phyloP scores from a whole-genome alignment of 345 rosid genomes.

The Salix suchowensis region DNA sequence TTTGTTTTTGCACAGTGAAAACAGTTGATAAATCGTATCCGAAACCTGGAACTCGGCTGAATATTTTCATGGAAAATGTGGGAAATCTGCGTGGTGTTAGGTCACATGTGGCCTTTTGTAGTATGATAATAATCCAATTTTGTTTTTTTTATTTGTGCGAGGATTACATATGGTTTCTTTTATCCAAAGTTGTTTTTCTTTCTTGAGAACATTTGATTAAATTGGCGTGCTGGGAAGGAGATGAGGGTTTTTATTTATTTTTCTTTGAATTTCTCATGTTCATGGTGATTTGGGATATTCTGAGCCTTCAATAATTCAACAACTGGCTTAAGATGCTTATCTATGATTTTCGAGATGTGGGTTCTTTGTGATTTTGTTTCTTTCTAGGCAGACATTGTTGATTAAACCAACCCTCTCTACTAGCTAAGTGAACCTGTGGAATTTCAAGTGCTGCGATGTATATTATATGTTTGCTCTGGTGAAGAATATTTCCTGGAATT shows the following conservation, averaged over 20 bases:
- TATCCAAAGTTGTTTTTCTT: neutral
- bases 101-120: neutral
- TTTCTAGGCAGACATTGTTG: neutral
- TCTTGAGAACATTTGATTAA: neutral
- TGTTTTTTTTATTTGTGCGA: neutral
- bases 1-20: constrained; percentile 38
- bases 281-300: neutral
- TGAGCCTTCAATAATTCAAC: neutral
- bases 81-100: too few relatives aligned
- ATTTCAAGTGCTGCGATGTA: neutral
- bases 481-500: neutral
- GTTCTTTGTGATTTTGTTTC: neutral
- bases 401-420: neutral
- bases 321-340: neutral
- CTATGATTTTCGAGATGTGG: neutral
- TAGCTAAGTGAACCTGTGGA: neutral
- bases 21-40: constrained; percentile 51
- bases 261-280: neutral
- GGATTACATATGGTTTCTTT: neutral
- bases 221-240: neutral
- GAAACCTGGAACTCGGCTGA: constrained; percentile 47
- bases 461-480: neutral
- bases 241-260: neutral
- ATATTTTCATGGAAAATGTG: too few relatives aligned
- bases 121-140: neutral